Percentiles rank a stretch among this genome's conserved stretches.
Evolutionary conservation across 768 basidiomycete species (phyloP).

Genomic region (Macrolepiota dolichaula): DNA sequence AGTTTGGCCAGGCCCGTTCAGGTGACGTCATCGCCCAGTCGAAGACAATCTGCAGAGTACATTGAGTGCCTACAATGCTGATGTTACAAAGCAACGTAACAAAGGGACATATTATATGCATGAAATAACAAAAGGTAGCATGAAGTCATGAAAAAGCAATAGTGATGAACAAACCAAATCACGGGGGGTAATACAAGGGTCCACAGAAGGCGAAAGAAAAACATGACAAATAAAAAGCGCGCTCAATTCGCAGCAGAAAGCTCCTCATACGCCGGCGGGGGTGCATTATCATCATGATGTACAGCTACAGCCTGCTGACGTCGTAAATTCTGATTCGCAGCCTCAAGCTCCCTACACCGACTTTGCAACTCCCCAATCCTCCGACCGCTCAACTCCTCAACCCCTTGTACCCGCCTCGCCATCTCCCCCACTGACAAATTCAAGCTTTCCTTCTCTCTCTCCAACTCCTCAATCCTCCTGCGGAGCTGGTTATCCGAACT

Average conservation of each 20-base stretch:
- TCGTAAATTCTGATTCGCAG: conserved; percentile 13
- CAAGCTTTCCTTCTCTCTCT: conserved; percentile 32
- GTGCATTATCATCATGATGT: conserved; percentile 22
- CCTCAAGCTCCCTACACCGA: conserved; percentile 26
- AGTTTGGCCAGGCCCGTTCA: no score
- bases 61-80: no score
- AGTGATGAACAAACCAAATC: no score
- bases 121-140: no score
- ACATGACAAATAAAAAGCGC: no score
- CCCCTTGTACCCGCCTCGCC: conserved; percentile 17
- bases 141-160: no score
- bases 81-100: no score
- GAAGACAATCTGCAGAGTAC: no score
- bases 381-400: conserved; percentile 22
- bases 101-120: no score
- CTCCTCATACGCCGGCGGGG: conserved; percentile 34
- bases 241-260: conserved; percentile 12
- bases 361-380: conserved; percentile 22
- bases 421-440: conserved; percentile 28
- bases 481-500: conserved; percentile 23
- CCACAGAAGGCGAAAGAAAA: no score
- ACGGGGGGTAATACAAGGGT: no score
- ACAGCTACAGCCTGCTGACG: conserved; percentile 5
- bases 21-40: no score
- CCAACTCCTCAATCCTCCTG: conserved; percentile 23